These are phyloP conservation scores for Keithomyces neogunnii DNA, from an alignment of 2,329 filamentous ascomycete genomes.

Conservation along the genomic window DNA sequence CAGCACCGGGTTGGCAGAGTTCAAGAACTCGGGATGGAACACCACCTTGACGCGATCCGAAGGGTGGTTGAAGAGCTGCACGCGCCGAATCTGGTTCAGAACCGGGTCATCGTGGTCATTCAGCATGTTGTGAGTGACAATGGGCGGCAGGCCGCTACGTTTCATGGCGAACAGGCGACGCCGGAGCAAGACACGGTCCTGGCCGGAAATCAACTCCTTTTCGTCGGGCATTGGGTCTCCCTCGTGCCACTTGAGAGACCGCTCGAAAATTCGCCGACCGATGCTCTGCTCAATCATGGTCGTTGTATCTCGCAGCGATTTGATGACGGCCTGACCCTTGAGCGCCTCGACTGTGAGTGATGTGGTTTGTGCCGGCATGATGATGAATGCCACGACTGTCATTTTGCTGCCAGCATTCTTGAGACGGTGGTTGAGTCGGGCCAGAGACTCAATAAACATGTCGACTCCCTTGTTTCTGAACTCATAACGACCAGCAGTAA, in stretches of 20 bases:
- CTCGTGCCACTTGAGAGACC: slow-evolving; percentile 90
- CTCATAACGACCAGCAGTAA: slow-evolving; percentile 94
- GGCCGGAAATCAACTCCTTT: slow-evolving; percentile 86
- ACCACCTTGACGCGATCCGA: slow-evolving; percentile 93
- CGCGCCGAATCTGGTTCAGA: slow-evolving; percentile 88
- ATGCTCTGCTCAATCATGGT: slow-evolving; percentile 89
- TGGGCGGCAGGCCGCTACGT: slow-evolving; percentile 78
- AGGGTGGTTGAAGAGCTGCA: slow-evolving; percentile 94
- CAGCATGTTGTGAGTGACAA: slow-evolving; percentile 98
- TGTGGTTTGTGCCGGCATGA: slow-evolving; percentile 95
- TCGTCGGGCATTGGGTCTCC: slow-evolving; percentile 90
- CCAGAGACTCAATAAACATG: slow-evolving; percentile 98
- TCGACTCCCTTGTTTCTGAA: slow-evolving; percentile 98
- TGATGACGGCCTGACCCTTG: slow-evolving; percentile 95
- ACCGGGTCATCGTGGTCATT: slow-evolving; percentile 92
- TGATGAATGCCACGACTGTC: slow-evolving; percentile 95
- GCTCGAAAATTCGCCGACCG: slow-evolving; percentile 88
- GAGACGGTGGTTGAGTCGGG: slow-evolving; percentile 86
- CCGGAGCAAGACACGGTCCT: slow-evolving; percentile 87
- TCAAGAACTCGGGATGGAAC: slow-evolving; percentile 97
- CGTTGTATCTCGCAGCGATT: slow-evolving; percentile 87
- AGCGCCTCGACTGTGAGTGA: slow-evolving; percentile 92
- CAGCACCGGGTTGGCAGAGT: slow-evolving; percentile 88
- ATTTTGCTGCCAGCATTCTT: slow-evolving; percentile 80
- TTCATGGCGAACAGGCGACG: slow-evolving; percentile 96